Conservation (phyloP, 352 stramenopile species). For the Pythium dissotocum region DNA sequence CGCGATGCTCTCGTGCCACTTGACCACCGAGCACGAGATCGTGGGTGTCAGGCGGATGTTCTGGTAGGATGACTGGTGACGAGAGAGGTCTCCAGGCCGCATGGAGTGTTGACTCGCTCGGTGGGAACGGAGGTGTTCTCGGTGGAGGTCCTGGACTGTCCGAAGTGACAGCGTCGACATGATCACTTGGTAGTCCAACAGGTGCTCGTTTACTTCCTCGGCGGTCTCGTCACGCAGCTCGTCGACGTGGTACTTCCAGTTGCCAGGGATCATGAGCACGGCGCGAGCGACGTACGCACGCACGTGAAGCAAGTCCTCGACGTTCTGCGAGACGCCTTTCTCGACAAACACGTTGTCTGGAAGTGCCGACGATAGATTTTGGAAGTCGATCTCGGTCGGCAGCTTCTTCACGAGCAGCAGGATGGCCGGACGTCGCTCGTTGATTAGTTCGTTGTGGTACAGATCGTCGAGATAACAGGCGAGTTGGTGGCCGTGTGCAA, state of each 20-base stretch:
- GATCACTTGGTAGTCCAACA: conserved; percentile 69
- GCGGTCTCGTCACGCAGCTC: conserved; percentile 36
- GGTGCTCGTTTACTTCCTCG: conserved; percentile 41
- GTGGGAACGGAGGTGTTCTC: conserved; percentile 30
- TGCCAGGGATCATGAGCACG: conserved; percentile 53
- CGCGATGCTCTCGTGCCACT: conserved; percentile 51
- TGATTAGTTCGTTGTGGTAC: conserved; percentile 31
- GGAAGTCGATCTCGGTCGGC: conserved; percentile 35
- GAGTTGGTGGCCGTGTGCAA: conserved; percentile 40
- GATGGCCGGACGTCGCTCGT: conserved; percentile 23
- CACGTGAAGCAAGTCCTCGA: conserved; percentile 56
- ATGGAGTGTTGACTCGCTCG: conserved; percentile 5
- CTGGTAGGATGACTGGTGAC: neutral
- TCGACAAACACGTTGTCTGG: conserved; percentile 48
- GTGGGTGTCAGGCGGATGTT: conserved; percentile 18
- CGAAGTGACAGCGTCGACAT: conserved; percentile 59
- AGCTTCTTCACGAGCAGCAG: conserved; percentile 46
- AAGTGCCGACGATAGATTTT: conserved; percentile 30
- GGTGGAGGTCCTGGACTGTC: conserved; percentile 40
- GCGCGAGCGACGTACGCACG: conserved; percentile 39
- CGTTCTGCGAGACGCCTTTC: conserved; percentile 43
- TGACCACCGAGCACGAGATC: conserved; percentile 48
- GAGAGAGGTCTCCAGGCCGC: neutral
- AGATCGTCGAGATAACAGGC: conserved; percentile 47
- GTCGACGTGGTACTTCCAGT: conserved; percentile 47